These are phyloP conservation scores for Fusarium cyanostomum DNA, from an alignment of 2,329 filamentous ascomycete species.

Conservation along the genomic window DNA sequence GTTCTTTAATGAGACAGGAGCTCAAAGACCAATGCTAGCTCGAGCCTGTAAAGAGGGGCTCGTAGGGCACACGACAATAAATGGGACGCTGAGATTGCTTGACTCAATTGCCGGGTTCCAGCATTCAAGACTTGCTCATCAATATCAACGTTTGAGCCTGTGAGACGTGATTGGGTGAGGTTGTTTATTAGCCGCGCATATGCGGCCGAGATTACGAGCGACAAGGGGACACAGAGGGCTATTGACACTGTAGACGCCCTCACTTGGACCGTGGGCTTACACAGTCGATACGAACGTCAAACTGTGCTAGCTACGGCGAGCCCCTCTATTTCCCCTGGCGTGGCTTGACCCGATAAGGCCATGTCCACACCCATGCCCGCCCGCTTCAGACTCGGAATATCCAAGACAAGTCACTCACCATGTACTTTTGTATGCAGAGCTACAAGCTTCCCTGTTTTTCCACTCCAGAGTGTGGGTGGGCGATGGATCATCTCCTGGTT, in stretches of 20 bases:
- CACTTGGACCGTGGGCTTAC: not conserved
- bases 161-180: conserved; percentile 34
- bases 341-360: conserved; percentile 43
- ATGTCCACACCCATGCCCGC: conserved; percentile 22
- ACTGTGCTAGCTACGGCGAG: conserved; percentile 28
- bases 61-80: conserved; percentile 8
- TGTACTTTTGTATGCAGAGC: conserved; percentile 10
- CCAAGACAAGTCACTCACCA: conserved; percentile 21
- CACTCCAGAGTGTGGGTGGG: conserved; percentile 20
- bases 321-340: conserved; percentile 25
- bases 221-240: conserved; percentile 18
- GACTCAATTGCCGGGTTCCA: conserved; percentile 2
- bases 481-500: conserved; percentile 24
- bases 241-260: conserved; percentile 28
- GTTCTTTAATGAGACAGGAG: conserved; percentile 13
- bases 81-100: conserved; percentile 31
- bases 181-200: conserved; percentile 41
- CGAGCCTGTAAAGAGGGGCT: conserved; percentile 5
- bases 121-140: not conserved
- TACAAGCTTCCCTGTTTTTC: conserved; percentile 20
- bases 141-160: not conserved
- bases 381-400: conserved; percentile 9
- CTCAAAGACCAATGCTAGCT: conserved; percentile 9
- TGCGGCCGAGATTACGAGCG: conserved; percentile 43
- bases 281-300: conserved; percentile 15